Base-by-base conservation (phyloP, 2,329 filamentous ascomycete species). In the Trichoderma polysporum region DNA sequence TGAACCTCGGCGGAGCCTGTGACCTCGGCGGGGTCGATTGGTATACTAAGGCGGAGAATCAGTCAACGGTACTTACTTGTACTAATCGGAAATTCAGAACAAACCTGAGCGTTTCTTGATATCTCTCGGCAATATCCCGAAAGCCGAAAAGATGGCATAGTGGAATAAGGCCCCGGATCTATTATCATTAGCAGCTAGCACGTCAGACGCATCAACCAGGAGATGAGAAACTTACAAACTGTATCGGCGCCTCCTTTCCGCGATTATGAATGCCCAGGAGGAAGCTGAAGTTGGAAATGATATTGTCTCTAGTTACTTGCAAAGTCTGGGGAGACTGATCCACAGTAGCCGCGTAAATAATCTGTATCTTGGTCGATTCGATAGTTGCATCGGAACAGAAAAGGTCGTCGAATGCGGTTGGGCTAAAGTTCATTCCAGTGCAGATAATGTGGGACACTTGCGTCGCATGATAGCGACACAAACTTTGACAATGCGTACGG, bases 351-450 rank as follows among this genome's bases (percentile, higher is more conserved):
- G 72, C 66, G 49, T 73, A 71, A 8, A 75, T 69, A 31, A 74
- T 70, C 25, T 74, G 73, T 22, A 75, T 71, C 54, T 74, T 75
- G 53, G 72, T 68, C 7, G 73, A 70, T 57, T 74, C 73, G 25
- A 71, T 66, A 9, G 70, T 68, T 17, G 71, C 71, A 45, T 70
- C 71, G 15, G 69, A 64, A 29, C 70, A 71, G 41, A 71, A 70
- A 4, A 69, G 66, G 45, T 75, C 73, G 49, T 73, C 72, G 37
- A 74, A 72, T 10, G 68, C 66, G 3, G 22, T 60, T 15, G 61
- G 58, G 9, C 68, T 69, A 31, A 66, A 66, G 19, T 15, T 47
- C 47, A 73, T 54, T 12, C 68, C 71, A 22, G 53, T 63, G 29
- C 68, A 64, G 13, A 74, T 63, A 17, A 74, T 69, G n/a, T 68